Percentiles rank a stretch among this genome's conserved stretches.
These are phyloP conservation scores for Gaertneriomyces semiglobifer DNA, from an alignment of 192 early-diverging fungal species.

Conservation along the genomic window DNA sequence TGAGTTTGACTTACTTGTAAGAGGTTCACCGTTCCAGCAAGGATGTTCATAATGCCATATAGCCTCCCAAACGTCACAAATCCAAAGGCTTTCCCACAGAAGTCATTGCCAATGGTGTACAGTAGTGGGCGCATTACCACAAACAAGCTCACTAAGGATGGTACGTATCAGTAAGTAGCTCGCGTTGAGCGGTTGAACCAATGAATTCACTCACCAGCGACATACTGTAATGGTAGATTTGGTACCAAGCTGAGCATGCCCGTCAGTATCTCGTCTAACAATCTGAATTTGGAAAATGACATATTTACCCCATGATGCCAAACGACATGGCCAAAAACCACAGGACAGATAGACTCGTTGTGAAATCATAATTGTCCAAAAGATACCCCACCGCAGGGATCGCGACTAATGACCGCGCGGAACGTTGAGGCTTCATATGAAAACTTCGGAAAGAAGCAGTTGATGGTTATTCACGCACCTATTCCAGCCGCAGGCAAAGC, in stretches of 20 bases:
- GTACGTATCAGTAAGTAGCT: background rate
- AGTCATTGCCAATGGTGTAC: slow-evolving; percentile 25
- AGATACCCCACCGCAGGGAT: slow-evolving; percentile 18
- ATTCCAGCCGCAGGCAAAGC: slow-evolving; percentile 22
- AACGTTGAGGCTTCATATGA: too few relatives aligned
- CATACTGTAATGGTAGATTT: slow-evolving; percentile 17
- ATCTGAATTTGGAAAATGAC: too few relatives aligned
- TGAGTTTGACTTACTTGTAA: slow-evolving; percentile 3
- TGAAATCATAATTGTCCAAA: slow-evolving; percentile 11
- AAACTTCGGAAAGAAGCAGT: too few relatives aligned
- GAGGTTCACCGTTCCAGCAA: slow-evolving; percentile 12
- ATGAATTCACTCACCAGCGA: slow-evolving; percentile 10
- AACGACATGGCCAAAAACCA: slow-evolving; percentile 16
- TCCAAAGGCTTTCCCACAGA: slow-evolving; percentile 23
- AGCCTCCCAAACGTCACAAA: slow-evolving; percentile 20
- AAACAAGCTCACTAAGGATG: slow-evolving; percentile 13
- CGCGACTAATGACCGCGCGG: background rate
- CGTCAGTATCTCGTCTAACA: too few relatives aligned
- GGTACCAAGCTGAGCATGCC: background rate
- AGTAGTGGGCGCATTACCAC: slow-evolving; percentile 22
- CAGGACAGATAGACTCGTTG: slow-evolving; percentile 16
- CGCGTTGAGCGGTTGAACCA: background rate
- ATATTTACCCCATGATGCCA: slow-evolving; percentile 11
- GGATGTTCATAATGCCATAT: slow-evolving; percentile 21
- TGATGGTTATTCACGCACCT: too few relatives aligned